Percentiles rank a stretch among this genome's conserved stretches.
These are phyloP conservation scores for Danielia reshetovae DNA, from an alignment of 805 yeast species.

Conservation along the genomic window DNA sequence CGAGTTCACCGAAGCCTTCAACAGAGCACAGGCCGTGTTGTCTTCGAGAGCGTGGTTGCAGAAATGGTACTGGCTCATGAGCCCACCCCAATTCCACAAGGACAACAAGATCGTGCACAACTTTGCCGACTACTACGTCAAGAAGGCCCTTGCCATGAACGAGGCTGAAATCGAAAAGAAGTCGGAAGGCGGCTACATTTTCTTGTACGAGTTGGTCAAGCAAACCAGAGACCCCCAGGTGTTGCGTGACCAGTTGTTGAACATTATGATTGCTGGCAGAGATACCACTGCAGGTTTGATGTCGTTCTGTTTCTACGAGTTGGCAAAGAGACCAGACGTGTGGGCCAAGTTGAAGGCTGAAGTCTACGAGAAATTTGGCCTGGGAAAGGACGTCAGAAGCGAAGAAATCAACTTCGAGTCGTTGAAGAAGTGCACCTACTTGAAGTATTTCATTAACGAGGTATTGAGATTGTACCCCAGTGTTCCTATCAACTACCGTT, in stretches of 20 bases:
- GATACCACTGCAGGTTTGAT: slow-evolving; percentile 15
- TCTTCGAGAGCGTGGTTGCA: slow-evolving; percentile 11
- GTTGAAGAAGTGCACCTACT: slow-evolving; percentile 30
- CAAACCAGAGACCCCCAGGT: slow-evolving; percentile 10
- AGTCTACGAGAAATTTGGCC: slow-evolving; percentile 22
- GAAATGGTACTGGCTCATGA: slow-evolving; percentile 4
- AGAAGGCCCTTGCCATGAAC: slow-evolving; percentile 6
- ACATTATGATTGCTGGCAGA: slow-evolving; percentile 16
- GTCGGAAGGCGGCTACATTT: slow-evolving; percentile 6
- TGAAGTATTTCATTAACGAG: slow-evolving; percentile 29
- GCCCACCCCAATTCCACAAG: slow-evolving; percentile 2
- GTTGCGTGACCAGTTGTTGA: slow-evolving; percentile 13
- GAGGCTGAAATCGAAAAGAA: slow-evolving; percentile 6
- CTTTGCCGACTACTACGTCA: slow-evolving; percentile 9
- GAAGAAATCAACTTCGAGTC: slow-evolving; percentile 28
- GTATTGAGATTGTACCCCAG: slow-evolving; percentile 31
- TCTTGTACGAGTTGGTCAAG: slow-evolving; percentile 12
- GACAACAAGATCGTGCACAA: slow-evolving; percentile 7
- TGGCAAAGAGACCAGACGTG: slow-evolving; percentile 27
- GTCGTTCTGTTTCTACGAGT: slow-evolving; percentile 23
- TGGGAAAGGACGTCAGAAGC: slow-evolving; percentile 17
- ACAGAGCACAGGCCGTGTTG: slow-evolving; percentile 7
- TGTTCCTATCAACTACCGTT: slow-evolving; percentile 31
- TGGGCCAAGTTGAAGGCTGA: slow-evolving; percentile 27
- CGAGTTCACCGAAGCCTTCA: slow-evolving; percentile 10